Evolutionary conservation across 495 filamentous ascomycete species (phyloP), one percentile per base, ranked within the genome.

Genomic region (Stereocaulon alpinum): DNA sequence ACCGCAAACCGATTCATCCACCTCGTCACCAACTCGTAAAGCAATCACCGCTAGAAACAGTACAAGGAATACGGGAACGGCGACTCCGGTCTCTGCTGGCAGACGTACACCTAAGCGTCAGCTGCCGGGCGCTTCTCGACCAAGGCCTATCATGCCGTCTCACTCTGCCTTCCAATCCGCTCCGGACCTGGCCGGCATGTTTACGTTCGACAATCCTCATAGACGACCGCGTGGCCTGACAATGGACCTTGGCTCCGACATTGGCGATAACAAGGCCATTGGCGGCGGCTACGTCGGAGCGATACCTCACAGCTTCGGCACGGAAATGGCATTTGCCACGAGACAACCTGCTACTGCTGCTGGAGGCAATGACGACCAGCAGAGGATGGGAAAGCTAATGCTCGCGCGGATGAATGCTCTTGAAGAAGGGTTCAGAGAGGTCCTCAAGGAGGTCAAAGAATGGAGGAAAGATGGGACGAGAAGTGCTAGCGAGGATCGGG

Each of bases 401-500:
- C 74, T 96, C n/a, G 88, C 89, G 6, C 77, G 89, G 55, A 95
- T 97, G 86, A 91, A 90, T 63, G 86, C 86, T 34, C 80, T 97
- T 9, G 91, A 97, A 69, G 88, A 91, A 69, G 79, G 79, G 14
- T 87, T 97, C 67, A 80, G 84, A 1, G 88, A 94, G 58, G 82
- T 96, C 27, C 78, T 93, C 56, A 87, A 83, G 57, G 91, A 96
- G 72, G 85, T 94, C 62, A 86, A 87, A 65, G 85, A 84, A 18
- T 68, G 84, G 70, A 69, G 79, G 50, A 69, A 64, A 41, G 65
- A 68, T 42, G 70, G 58, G 30, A 52, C 49, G 1, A 63, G 52
- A 43, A 61, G 57, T 22, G 47, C 50, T 4, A 52, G 59, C n/a
- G 63, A 64, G 30, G 60, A 59, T 22, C 37, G 10, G 1, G 10